A percentile compares a stretch with the other conserved stretches of the same genome.
Conservation (phyloP, 768 basidiomycete species). For the Chalciporus piperatus region DNA sequence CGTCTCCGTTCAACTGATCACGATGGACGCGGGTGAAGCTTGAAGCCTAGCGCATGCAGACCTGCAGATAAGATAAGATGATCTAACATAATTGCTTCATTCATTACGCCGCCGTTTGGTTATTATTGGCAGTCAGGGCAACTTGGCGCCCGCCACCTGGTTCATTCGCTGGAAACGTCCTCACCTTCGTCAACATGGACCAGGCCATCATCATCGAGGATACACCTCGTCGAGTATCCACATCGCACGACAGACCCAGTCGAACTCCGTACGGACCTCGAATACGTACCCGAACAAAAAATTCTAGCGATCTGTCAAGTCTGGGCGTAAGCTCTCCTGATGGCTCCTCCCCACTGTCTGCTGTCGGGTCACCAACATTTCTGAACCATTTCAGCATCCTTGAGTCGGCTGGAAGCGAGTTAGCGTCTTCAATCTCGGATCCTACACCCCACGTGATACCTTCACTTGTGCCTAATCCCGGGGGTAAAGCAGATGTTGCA, state of each 20-base stretch:
- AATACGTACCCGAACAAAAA: slow-evolving; percentile 14
- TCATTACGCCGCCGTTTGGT: not conserved
- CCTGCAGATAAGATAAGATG: slow-evolving; percentile 19
- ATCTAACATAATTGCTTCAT: not conserved
- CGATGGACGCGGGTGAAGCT: too few species aligned
- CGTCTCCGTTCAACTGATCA: too few species aligned
- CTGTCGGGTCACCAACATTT: not conserved
- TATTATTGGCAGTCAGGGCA: not conserved
- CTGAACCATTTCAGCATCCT: not conserved
- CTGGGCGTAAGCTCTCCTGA: slow-evolving; percentile 5
- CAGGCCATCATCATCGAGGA: slow-evolving; percentile 9
- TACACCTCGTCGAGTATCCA: slow-evolving; percentile 9
- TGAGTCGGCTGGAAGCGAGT: slow-evolving; percentile 2
- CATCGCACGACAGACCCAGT: slow-evolving; percentile 21
- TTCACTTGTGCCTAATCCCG: not conserved
- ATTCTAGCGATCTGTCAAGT: slow-evolving; percentile 11
- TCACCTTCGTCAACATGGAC: slow-evolving; percentile 16
- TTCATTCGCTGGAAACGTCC: not conserved
- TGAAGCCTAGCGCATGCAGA: too few species aligned
- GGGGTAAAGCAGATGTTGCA: slow-evolving; percentile 7
- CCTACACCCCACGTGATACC: not conserved
- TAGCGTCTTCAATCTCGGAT: not conserved
- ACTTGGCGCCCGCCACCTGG: too few species aligned
- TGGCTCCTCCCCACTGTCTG: slow-evolving; percentile 4
- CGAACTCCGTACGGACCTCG: slow-evolving; percentile 24